phyloP scores from a whole-genome alignment of 2,329 filamentous ascomycete species.

The Geosmithia putterillii region DNA sequence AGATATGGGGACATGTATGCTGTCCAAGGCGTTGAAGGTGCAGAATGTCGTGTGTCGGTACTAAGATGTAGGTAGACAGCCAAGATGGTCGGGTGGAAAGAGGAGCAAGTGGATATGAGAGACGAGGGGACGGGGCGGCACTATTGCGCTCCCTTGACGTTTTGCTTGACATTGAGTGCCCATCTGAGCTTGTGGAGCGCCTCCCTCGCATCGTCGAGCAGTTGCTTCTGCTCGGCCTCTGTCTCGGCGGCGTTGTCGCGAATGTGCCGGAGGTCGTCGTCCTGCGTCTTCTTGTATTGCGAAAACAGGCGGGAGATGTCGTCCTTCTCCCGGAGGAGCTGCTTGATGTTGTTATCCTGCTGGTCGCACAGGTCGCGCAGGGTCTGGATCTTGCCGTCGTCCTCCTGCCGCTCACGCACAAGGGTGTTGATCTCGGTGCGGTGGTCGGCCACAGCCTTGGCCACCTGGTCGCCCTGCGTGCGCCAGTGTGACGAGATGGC shows the following conservation, averaged over 20 bases:
- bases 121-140: neutral
- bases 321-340: constrained; percentile 47
- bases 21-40: no score
- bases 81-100: no score
- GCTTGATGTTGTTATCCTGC: constrained; percentile 55
- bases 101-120: no score
- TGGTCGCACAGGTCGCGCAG: constrained; percentile 61
- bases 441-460: constrained; percentile 35
- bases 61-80: no score
- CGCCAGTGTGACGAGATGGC: constrained; percentile 54
- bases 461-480: constrained; percentile 51
- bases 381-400: constrained; percentile 51
- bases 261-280: constrained; percentile 46
- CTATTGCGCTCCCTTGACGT: constrained; percentile 42
- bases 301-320: constrained; percentile 49
- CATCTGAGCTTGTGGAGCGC: constrained; percentile 59
- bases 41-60: no score
- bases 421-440: constrained; percentile 41
- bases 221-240: constrained; percentile 47
- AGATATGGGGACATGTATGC: no score
- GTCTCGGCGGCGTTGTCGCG: constrained; percentile 42
- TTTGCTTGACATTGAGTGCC: constrained; percentile 57
- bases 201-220: constrained; percentile 45
- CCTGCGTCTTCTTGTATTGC: constrained; percentile 51
- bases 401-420: constrained; percentile 40